Evolutionary conservation across 371 early-diverging fungal genomes (phyloP).

Genomic region (Zychaea mexicana): DNA sequence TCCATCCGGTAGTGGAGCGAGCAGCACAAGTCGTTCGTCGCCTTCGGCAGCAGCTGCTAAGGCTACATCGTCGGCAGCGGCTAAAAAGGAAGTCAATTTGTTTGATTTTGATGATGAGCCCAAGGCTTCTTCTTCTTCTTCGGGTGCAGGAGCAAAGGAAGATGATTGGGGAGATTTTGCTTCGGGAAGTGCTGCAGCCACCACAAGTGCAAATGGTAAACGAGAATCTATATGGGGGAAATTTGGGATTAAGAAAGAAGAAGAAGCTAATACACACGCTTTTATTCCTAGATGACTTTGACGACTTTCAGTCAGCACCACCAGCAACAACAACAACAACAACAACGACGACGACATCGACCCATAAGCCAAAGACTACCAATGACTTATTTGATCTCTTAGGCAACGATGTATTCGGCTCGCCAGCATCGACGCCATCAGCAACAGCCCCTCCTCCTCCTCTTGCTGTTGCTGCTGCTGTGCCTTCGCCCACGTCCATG

Average conservation of each 20-base stretch:
- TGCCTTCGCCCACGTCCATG: constrained; percentile 7
- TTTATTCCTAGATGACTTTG: constrained; percentile 52
- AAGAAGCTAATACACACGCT: too few relatives aligned
- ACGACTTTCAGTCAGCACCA: constrained; percentile 65
- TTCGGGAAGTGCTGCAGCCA: constrained; percentile 35
- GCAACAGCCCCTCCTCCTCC: constrained; percentile 7
- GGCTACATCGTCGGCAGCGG: constrained; percentile 15
- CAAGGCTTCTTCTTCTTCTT: too few relatives aligned
- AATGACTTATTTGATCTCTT: constrained; percentile 49
- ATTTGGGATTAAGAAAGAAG: too few relatives aligned
- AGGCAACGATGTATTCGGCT: constrained; percentile 35
- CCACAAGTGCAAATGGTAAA: constrained; percentile 18
- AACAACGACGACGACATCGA: constrained; percentile 11
- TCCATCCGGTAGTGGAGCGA: constrained; percentile 5
- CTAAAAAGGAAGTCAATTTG: constrained; percentile 53
- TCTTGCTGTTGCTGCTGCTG: constrained; percentile 8
- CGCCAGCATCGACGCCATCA: not conserved
- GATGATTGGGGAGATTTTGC: constrained; percentile 63
- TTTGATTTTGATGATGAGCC: constrained; percentile 62
- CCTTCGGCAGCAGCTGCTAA: constrained; percentile 15
- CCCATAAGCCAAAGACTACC: constrained; percentile 11
- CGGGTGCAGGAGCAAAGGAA: constrained; percentile 28
- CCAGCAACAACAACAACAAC: constrained; percentile 13
- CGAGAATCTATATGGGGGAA: not conserved
- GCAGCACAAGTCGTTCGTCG: constrained; percentile 14